These are phyloP conservation scores for Plasmodium vivax DNA, from an alignment of 169 alveolate genomes.

Conservation along the genomic window DNA sequence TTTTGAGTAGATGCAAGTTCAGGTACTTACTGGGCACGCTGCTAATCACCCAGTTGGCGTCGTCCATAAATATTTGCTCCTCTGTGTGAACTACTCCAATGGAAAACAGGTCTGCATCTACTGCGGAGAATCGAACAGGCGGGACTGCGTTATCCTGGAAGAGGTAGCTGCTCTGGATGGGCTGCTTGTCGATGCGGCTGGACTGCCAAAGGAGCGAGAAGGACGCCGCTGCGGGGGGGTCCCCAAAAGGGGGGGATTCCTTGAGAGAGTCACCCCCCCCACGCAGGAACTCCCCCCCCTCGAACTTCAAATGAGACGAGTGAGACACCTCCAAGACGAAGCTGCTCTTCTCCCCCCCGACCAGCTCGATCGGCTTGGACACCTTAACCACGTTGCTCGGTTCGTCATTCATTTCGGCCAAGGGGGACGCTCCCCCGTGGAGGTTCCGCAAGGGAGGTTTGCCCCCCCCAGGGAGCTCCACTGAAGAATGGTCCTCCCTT, in stretches of 20 bases:
- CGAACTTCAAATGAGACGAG: constrained; percentile 85
- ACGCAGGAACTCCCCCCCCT: constrained; percentile 74
- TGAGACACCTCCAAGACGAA: constrained; percentile 88
- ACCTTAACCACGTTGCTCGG: constrained; percentile 72
- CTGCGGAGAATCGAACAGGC: constrained; percentile 63
- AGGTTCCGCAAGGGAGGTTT: not conserved
- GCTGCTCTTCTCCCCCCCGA: constrained; percentile 89
- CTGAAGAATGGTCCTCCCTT: not conserved
- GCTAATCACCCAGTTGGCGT: constrained; percentile 69
- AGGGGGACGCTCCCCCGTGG: constrained; percentile 56
- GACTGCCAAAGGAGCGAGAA: constrained; percentile 81
- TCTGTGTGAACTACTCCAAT: constrained; percentile 75
- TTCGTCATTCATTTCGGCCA: constrained; percentile 76
- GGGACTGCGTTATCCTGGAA: constrained; percentile 74
- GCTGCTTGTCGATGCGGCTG: constrained; percentile 75
- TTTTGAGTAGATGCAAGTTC: constrained; percentile 78
- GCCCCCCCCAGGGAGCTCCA: not conserved
- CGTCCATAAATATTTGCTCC: constrained; percentile 76
- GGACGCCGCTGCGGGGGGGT: constrained; percentile 22
- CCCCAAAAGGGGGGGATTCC: constrained; percentile 76
- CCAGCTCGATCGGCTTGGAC: constrained; percentile 85
- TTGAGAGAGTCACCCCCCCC: not conserved
- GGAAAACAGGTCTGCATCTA: constrained; percentile 79
- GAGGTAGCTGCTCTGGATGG: constrained; percentile 77
- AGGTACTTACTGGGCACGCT: constrained; percentile 78